phyloP scores from a whole-genome alignment of 352 stramenopile species.

The Globisporangium iwayamae region DNA sequence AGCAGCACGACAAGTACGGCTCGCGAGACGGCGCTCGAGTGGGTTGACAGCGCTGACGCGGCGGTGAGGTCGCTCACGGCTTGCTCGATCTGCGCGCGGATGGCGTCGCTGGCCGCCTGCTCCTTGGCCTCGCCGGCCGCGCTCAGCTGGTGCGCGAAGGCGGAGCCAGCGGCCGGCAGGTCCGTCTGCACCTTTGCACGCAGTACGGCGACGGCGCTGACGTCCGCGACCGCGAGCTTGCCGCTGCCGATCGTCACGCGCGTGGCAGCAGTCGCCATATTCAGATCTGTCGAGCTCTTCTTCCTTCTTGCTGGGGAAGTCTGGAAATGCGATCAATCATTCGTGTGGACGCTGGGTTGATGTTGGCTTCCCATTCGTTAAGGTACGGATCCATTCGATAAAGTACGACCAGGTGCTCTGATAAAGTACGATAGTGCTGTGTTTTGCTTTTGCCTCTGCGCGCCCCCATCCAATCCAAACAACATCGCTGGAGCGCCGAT shows the following conservation, averaged over 20 bases:
- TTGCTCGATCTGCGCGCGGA: constrained; percentile 12
- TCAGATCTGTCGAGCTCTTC: not conserved
- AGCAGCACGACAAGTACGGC: constrained; percentile 32
- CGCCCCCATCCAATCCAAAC: constrained; percentile 1
- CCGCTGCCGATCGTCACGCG: constrained; percentile 51
- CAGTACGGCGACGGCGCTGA: constrained; percentile 57
- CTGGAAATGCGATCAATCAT: not conserved
- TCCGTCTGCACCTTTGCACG: constrained; percentile 41
- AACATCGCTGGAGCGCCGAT: not conserved
- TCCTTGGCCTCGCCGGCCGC: constrained; percentile 7
- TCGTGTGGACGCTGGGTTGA: constrained; percentile 1
- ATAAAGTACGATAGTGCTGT: not conserved
- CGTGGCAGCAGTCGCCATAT: constrained; percentile 33
- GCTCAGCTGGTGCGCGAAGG: constrained; percentile 7
- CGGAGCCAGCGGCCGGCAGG: constrained; percentile 2
- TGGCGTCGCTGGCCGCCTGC: constrained; percentile 12
- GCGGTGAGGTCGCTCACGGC: constrained; percentile 12
- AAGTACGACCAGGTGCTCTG: too few relatives aligned
- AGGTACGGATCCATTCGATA: too few relatives aligned
- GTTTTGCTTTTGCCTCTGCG: not conserved
- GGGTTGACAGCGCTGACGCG: constrained; percentile 8
- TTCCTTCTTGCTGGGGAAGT: not conserved
- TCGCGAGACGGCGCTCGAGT: constrained; percentile 11
- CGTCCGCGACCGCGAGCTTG: constrained; percentile 56
- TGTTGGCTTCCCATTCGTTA: too few relatives aligned